Conservation (phyloP, 2,329 filamentous ascomycete species). For the Cryphonectria radicalis region DNA sequence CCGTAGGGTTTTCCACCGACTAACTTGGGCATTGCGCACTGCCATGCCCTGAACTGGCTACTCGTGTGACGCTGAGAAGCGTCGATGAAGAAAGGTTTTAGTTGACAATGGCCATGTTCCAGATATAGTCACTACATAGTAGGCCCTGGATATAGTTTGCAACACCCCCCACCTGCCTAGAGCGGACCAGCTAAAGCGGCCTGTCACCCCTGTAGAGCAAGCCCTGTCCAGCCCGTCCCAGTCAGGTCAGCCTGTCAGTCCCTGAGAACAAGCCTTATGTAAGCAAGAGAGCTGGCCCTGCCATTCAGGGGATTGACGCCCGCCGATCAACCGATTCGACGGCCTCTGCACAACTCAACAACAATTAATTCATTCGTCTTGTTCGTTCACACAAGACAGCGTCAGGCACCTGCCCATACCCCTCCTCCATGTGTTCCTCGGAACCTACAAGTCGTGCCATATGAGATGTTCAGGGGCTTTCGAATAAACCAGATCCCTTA, state of each 20-base stretch:
- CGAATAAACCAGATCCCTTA: slow-evolving; percentile 29
- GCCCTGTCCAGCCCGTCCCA: no score
- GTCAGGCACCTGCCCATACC: slow-evolving; percentile 4
- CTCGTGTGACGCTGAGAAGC: not conserved
- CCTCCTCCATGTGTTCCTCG: slow-evolving; percentile 17
- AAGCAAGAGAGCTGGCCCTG: slow-evolving; percentile 1
- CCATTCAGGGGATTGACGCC: slow-evolving; percentile 3
- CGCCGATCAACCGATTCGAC: not conserved
- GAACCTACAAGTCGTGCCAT: slow-evolving; percentile 7
- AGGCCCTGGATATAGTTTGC: not conserved
- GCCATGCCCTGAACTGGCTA: not conserved
- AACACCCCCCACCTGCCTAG: not conserved
- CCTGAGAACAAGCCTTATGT: not conserved
- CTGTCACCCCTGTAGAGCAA: not conserved
- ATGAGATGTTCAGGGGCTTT: slow-evolving; percentile 29
- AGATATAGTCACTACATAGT: not conserved
- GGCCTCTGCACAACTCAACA: not conserved
- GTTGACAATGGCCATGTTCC: not conserved
- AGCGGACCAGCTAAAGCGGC: not conserved
- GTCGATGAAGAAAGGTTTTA: not conserved
- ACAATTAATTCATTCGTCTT: not conserved
- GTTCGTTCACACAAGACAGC: not conserved
- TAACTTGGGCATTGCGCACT: not conserved
- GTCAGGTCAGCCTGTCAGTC: no score
- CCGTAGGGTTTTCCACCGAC: no score